These are phyloP conservation scores for Parmelia sp. DNA, from an alignment of 495 filamentous ascomycete genomes.

Conservation along the genomic window DNA sequence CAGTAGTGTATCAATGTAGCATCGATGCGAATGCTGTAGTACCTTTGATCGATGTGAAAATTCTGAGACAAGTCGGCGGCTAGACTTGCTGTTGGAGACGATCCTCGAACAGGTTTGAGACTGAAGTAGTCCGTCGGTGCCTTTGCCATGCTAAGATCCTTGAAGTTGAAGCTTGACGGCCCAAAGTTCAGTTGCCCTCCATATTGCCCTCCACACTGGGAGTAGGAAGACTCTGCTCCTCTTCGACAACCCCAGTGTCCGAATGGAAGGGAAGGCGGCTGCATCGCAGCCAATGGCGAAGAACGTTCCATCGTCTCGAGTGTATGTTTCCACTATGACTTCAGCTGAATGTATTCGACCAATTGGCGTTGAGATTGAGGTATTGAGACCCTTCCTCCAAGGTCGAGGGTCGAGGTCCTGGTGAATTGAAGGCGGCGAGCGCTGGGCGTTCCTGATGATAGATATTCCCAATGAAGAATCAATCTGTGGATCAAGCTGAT, in stretches of 20 bases:
- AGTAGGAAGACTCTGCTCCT: slow-evolving; percentile 47
- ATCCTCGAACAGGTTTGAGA: slow-evolving; percentile 66
- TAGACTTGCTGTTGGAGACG: slow-evolving; percentile 82
- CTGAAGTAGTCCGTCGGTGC: slow-evolving; percentile 67
- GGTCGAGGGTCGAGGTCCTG: not conserved
- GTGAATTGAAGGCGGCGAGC: not conserved
- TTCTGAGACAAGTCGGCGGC: slow-evolving; percentile 94
- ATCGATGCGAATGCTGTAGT: slow-evolving; percentile 25
- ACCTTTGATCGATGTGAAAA: slow-evolving; percentile 92
- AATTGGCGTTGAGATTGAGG: slow-evolving; percentile 6
- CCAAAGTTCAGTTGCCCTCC: slow-evolving; percentile 50
- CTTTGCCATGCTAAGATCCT: slow-evolving; percentile 65
- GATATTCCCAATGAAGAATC: slow-evolving; percentile 10
- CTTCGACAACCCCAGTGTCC: slow-evolving; percentile 48
- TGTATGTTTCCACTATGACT: slow-evolving; percentile 4
- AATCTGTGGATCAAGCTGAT: slow-evolving; percentile 10
- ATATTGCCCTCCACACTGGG: slow-evolving; percentile 45
- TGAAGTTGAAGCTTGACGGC: slow-evolving; percentile 63
- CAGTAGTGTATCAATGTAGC: slow-evolving; percentile 21
- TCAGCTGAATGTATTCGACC: not conserved
- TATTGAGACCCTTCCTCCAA: not conserved
- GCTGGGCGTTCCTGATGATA: slow-evolving; percentile 4
- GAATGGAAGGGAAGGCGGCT: slow-evolving; percentile 61
- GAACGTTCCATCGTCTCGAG: slow-evolving; percentile 72
- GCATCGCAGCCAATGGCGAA: slow-evolving; percentile 91